Conservation (phyloP, 2,329 filamentous ascomycete species). For the Neocucurbitaria cava region DNA sequence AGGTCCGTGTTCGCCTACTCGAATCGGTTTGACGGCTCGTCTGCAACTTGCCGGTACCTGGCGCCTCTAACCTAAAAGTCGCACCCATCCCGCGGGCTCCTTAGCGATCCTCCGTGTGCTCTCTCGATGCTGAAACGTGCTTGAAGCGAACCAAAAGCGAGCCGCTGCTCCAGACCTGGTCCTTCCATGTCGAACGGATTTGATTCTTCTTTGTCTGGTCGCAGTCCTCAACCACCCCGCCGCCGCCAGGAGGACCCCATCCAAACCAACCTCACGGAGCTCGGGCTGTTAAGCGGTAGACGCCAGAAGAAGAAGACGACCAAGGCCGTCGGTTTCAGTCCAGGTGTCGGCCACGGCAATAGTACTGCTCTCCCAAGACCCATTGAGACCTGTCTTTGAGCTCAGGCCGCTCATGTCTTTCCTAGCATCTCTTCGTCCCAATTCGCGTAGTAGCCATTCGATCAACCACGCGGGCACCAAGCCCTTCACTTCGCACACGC, state of each 20-base stretch:
- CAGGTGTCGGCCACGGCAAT: slow-evolving; percentile 36
- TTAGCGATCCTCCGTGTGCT: slow-evolving; percentile 33
- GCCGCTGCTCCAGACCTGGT: slow-evolving; percentile 34
- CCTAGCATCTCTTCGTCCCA: slow-evolving; percentile 48
- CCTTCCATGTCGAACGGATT: slow-evolving; percentile 47
- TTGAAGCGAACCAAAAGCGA: slow-evolving; percentile 48
- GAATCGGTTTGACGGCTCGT: slow-evolving; percentile 31
- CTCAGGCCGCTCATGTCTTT: slow-evolving; percentile 51
- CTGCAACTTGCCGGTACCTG: slow-evolving; percentile 35
- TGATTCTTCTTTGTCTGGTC: slow-evolving; percentile 42
- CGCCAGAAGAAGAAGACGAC: slow-evolving; percentile 30
- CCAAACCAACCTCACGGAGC: slow-evolving; percentile 43
- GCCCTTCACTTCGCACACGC: slow-evolving; percentile 25
- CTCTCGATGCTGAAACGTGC: slow-evolving; percentile 50
- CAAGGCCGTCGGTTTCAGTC: slow-evolving; percentile 45
- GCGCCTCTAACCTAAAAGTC: slow-evolving; percentile 33
- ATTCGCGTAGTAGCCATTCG: slow-evolving; percentile 44
- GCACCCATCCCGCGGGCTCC: slow-evolving; percentile 31
- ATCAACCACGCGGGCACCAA: slow-evolving; percentile 22
- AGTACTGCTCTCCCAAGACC: slow-evolving; percentile 39
- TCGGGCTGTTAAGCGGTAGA: slow-evolving; percentile 40
- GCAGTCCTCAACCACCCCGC: slow-evolving; percentile 29
- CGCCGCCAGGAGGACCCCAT: slow-evolving; percentile 29
- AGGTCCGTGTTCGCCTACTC: slow-evolving; percentile 26
- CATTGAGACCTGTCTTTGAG: slow-evolving; percentile 42